Evolutionary conservation across 2,329 filamentous ascomycete genomes (phyloP).

Genomic region (Rugonectria rugulosa): DNA sequence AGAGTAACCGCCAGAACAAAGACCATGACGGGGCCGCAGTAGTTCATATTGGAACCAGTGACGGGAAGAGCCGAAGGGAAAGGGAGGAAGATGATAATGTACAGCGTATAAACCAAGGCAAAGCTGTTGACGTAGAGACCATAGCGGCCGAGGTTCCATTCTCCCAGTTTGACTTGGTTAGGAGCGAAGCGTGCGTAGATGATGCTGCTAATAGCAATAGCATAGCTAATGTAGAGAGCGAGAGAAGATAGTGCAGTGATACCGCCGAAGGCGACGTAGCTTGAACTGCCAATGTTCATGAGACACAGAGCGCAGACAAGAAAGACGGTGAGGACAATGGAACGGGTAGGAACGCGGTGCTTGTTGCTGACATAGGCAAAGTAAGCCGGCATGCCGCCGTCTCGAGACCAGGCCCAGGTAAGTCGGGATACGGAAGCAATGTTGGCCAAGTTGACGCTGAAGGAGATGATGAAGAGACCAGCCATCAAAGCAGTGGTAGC

Average conservation of each 20-base stretch:
- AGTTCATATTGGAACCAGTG: slow-evolving; percentile 34
- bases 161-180: slow-evolving; percentile 27
- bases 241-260: slow-evolving; percentile 34
- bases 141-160: slow-evolving; percentile 34
- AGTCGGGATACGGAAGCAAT: slow-evolving; percentile 36
- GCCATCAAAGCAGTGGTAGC: slow-evolving; percentile 36
- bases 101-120: slow-evolving; percentile 34
- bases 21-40: slow-evolving; percentile 37
- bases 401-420: slow-evolving; percentile 37
- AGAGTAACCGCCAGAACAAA: slow-evolving; percentile 29
- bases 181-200: slow-evolving; percentile 30
- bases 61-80: slow-evolving; percentile 35
- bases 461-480: slow-evolving; percentile 34
- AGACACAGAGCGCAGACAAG: slow-evolving; percentile 37
- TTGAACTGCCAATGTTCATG: slow-evolving; percentile 36
- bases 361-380: slow-evolving; percentile 36
- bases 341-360: slow-evolving; percentile 33
- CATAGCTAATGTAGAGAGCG: slow-evolving; percentile 37
- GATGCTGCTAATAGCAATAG: slow-evolving; percentile 35
- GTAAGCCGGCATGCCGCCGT: slow-evolving; percentile 35
- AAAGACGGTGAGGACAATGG: slow-evolving; percentile 33
- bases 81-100: slow-evolving; percentile 36
- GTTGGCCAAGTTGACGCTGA: slow-evolving; percentile 36
- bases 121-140: slow-evolving; percentile 30
- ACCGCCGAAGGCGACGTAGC: slow-evolving; percentile 36